Evolutionary conservation across 306 rosid species (phyloP), one percentile per base, ranked within the genome.

Genomic region (Prunus padus): DNA sequence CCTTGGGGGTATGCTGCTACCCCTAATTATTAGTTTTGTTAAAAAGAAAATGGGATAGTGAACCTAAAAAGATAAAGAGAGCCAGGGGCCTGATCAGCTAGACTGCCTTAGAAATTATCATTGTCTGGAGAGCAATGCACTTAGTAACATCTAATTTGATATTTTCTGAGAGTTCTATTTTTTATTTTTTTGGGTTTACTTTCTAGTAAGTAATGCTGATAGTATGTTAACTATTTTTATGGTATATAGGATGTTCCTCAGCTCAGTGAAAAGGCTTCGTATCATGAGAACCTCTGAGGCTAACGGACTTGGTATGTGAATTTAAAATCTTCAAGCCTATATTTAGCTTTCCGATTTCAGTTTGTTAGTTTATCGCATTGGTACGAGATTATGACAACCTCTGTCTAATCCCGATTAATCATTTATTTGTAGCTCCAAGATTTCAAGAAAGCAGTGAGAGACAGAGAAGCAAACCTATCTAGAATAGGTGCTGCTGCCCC

Each of bases 231-330:
- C 61, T 55, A 2, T 67, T 77, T 57, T 22, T 75, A 5, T 67
- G 61, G 60, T 46, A 30, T 79, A 45, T 62, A 89, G 95, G 85
- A 89, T 89, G 95, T 89, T 89, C 80, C 76, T 85, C 12, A 60
- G 80, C 82, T 89, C 92, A 0, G 95, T 87, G 82, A 89, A 86
- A 82, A 84, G 90, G 82, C 95, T 89, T 56, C 84, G 95, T 26
- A 89, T 89, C 84, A 89, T 89, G 95, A 84, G 85, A 70, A 89
- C 95, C 12, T 85, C 95, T 0, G 91, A 89, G 66, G 88, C 95
- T 33, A 89, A 86, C 20, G 91, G 95, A 73, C 92, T 89, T 25
- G 88, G 95, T 89, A 84, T 5, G 78, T 74, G 50, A 50, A 6
- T 46, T 63, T 45, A 40, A 56, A 79, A 30, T 8, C 51, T 42